These are phyloP conservation scores for Podospora pseudopauciseta DNA, from an alignment of 495 filamentous ascomycete species.

Conservation along the genomic window DNA sequence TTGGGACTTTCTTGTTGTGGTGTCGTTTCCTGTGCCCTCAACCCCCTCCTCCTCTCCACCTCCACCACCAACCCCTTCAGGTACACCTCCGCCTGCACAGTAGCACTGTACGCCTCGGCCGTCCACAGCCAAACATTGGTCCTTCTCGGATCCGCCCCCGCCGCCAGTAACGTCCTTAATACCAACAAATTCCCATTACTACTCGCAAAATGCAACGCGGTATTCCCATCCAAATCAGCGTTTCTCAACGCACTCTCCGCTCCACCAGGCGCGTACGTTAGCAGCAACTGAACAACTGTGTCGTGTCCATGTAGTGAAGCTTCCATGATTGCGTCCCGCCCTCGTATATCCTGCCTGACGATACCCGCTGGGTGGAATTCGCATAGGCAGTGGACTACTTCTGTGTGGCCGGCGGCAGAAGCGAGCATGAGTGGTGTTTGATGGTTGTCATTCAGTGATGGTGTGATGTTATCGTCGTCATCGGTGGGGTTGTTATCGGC, in stretches of 20 bases:
- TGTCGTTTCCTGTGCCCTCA: constrained; percentile 18
- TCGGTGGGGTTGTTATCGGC: neutral
- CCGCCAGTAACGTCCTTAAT: constrained; percentile 61
- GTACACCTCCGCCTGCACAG: constrained; percentile 72
- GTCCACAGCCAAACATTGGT: constrained; percentile 70
- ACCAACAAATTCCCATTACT: constrained; percentile 68
- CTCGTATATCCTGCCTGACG: constrained; percentile 51
- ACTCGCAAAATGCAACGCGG: constrained; percentile 67
- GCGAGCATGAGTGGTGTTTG: constrained; percentile 70
- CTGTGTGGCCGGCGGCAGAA: constrained; percentile 53
- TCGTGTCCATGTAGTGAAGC: constrained; percentile 55
- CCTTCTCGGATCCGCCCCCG: constrained; percentile 60
- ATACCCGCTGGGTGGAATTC: constrained; percentile 42
- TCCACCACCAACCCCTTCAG: constrained; percentile 63
- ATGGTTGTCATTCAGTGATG: constrained; percentile 65
- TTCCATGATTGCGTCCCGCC: constrained; percentile 56
- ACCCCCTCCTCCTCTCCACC: constrained; percentile 40
- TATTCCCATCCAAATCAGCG: constrained; percentile 66
- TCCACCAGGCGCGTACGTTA: constrained; percentile 50
- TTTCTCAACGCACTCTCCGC: constrained; percentile 44
- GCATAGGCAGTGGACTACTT: constrained; percentile 57
- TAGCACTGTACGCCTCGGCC: constrained; percentile 66
- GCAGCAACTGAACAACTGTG: constrained; percentile 56
- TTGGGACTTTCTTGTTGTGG: constrained; percentile 14
- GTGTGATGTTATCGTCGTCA: constrained; percentile 32